Base-by-base conservation (phyloP, 2,329 filamentous ascomycete genomes). In the Aspergillus bombycis region DNA sequence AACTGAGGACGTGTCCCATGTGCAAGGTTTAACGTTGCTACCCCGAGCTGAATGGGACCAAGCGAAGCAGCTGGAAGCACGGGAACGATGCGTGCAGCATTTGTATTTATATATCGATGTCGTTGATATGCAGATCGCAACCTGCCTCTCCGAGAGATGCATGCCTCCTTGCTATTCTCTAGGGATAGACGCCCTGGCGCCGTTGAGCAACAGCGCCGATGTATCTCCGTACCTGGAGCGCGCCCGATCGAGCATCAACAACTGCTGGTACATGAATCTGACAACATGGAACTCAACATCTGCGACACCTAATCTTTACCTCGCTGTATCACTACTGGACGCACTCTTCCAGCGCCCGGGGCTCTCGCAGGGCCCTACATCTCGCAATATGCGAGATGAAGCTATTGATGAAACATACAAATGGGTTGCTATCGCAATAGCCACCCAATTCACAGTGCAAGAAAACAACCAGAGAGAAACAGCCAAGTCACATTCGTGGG, bases 41-140 rank as follows among this genome's bases (percentile, higher is more conserved):
- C 23, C 43, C 16, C 21, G 16, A 3, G 14, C 43, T 16, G 38
- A 43, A n/a, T 19, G 23, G 30, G 56, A 58, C 21, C 41, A 10
- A 21, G 28, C 56, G 28, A 41, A 30, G 41, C 12, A 19, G 30
- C n/a, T 48, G 56, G 32, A 46, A 32, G 58, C 58, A 14, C 19
- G 30, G 10, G 50, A 55, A 14, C 12, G 10, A 38, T 45, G 48
- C 28, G 45, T 52, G 26, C 58, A 66, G 26, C 54, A 57, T 26
- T 62, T 67, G 14, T 59, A 54, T 38, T 48, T 67, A 34, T 67
- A 66, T 34, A 43, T 67, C 16, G 58, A 66, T 58, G 41, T 66
- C 23, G 26, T 62, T n/a, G 65, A 67, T 41, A 58, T 62, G n/a
- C 64, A 62, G 6, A 12, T 67, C 5, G 46, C 65, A 26, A 4